Conservation (phyloP, 2,329 filamentous ascomycete genomes). For the Davidsoniella neocaledoniae region DNA sequence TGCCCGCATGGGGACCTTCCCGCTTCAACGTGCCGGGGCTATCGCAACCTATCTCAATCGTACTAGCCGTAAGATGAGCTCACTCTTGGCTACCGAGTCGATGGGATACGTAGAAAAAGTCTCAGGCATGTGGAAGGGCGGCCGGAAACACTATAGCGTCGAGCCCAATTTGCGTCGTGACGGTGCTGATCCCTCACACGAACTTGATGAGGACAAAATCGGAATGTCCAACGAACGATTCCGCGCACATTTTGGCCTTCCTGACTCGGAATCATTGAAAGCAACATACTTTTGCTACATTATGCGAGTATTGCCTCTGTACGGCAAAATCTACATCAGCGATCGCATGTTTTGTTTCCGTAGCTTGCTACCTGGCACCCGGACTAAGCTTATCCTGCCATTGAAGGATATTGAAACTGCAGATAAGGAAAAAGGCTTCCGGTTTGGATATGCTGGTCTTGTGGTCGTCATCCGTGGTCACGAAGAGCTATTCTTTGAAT, state of each 20-base stretch:
- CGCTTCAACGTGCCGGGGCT: slow-evolving; percentile 65
- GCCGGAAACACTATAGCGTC: slow-evolving; percentile 65
- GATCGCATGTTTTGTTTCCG: slow-evolving; percentile 81
- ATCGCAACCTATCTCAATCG: slow-evolving; percentile 70
- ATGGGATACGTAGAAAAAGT: slow-evolving; percentile 97
- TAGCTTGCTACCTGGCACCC: slow-evolving; percentile 72
- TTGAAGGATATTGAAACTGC: slow-evolving; percentile 85
- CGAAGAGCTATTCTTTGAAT: slow-evolving; percentile 95
- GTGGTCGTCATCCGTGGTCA: slow-evolving; percentile 87
- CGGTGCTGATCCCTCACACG: slow-evolving; percentile 19
- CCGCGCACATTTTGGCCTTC: slow-evolving; percentile 77
- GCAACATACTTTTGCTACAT: slow-evolving; percentile 87
- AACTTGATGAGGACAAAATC: slow-evolving; percentile 38
- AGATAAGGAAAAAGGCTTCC: slow-evolving; percentile 87
- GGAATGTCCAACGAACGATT: slow-evolving; percentile 64
- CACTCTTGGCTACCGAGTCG: slow-evolving; percentile 68
- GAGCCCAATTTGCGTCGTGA: slow-evolving; percentile 35
- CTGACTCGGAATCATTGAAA: slow-evolving; percentile 62
- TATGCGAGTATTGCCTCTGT: slow-evolving; percentile 77
- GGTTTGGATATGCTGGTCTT: slow-evolving; percentile 77
- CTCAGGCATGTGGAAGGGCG: slow-evolving; percentile 90
- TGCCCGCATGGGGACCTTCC: slow-evolving; percentile 51
- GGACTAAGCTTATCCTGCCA: slow-evolving; percentile 83
- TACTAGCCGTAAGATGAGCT: slow-evolving; percentile 67
- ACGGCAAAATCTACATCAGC: slow-evolving; percentile 93